Evolutionary conservation across 371 early-diverging fungal genomes (phyloP).

Genomic region (Apophysomyces ossiformis): DNA sequence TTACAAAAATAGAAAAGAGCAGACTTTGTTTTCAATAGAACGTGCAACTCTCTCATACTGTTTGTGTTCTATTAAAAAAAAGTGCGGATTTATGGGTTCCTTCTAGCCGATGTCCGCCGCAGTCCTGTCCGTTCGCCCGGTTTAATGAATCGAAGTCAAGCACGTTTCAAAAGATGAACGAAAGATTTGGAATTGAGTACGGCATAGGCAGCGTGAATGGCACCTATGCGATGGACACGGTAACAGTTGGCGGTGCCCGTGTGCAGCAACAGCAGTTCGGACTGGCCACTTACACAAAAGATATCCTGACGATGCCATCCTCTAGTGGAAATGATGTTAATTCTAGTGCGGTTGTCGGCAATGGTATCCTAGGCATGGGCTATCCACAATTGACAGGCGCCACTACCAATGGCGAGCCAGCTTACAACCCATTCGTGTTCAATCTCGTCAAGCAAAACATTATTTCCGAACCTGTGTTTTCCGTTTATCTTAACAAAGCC

Average conservation of each 20-base stretch:
- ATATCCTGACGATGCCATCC: constrained; percentile 38
- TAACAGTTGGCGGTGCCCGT: constrained; percentile 36
- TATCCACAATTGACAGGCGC: constrained; percentile 48
- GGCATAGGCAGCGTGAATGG: constrained; percentile 40
- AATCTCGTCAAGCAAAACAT: constrained; percentile 41
- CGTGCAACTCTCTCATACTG: neutral
- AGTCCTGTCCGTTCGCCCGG: constrained; percentile 30
- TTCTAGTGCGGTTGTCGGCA: constrained; percentile 24
- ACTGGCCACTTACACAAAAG: constrained; percentile 34
- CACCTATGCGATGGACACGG: constrained; percentile 33
- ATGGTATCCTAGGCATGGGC: constrained; percentile 56
- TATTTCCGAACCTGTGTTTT: constrained; percentile 45
- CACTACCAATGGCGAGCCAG: constrained; percentile 28
- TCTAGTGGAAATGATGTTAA: constrained; percentile 12
- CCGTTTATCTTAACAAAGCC: constrained; percentile 41
- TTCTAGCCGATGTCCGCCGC: constrained; percentile 22
- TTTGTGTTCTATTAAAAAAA: constrained; percentile 9
- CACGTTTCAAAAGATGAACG: constrained; percentile 20
- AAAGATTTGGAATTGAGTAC: constrained; percentile 30
- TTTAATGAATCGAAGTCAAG: constrained; percentile 28
- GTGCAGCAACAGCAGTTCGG: constrained; percentile 51
- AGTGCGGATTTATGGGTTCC: constrained; percentile 41
- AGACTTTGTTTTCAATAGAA: constrained; percentile 3
- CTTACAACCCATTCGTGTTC: constrained; percentile 49
- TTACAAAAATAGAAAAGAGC: neutral